Evolutionary conservation across 169 alveolate species (phyloP), one percentile per base, ranked within the genome.

Genomic region (Plasmodium knowlesi): DNA sequence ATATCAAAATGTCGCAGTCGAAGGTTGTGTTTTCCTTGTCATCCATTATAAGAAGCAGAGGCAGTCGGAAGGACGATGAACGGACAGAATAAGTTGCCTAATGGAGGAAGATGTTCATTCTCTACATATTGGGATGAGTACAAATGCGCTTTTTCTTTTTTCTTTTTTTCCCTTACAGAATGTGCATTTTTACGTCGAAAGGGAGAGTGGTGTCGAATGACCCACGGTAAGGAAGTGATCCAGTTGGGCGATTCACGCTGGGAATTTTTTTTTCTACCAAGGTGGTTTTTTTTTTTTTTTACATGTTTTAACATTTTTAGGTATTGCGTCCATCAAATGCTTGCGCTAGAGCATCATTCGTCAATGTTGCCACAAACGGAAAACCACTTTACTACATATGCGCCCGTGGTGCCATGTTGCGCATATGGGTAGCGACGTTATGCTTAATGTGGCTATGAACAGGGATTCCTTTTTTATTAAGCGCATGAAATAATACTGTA

Each of bases 1-100:
- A 85, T 50, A 85, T 85, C 81, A 85, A 50, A 70, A 85, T 76
- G 81, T 85, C 93, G 30, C 93, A 85, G 61, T 74, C 71, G 82
- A 85, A 85, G 25, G 46, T 34, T 46, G 28, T 85, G 71, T 3
- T 85, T 32, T 85, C 34, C 46, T 74, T 50, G 16, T 73, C 85
- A 74, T 85, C 93, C 93, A 85, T 85, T 85, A 22, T 54, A 54
- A 16, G 53, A 3, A 6, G 25, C 43, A n/a, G 41, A 12, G 71
- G 43, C 9, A 39, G 46, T 39, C 1, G 39, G 1, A 39, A 39
- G 6, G 22, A 25, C 2, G 16, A 25, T 19, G 28, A 57, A 10
- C 61, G 28, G 9, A 19, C 8, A 10, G 19, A 67, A 25, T 28
- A 22, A 67, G 76, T 12, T 67, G 76, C 37, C 37, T 67, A n/a